Evolutionary conservation across 2,329 filamentous ascomycete species (phyloP).

Genomic region (Botrytis fabae): DNA sequence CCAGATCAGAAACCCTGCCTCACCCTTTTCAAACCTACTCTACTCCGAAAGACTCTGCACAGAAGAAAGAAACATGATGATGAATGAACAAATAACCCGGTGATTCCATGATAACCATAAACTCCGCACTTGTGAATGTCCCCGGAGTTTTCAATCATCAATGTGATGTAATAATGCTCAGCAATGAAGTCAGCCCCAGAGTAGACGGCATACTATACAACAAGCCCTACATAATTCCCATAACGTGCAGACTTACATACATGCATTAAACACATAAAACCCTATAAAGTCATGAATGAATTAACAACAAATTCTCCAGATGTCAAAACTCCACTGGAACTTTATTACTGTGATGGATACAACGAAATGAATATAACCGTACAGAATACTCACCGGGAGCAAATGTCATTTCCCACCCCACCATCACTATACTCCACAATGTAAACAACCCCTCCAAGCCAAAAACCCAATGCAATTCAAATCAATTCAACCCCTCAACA

Average conservation of each 20-base stretch:
- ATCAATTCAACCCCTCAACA: neutral
- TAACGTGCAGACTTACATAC: neutral
- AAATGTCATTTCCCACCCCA: neutral
- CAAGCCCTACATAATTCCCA: too few species aligned
- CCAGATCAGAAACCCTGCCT: neutral
- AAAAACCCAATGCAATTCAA: neutral
- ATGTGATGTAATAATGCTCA: neutral
- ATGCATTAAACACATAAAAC: neutral
- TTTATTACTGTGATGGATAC: neutral
- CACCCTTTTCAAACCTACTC: neutral
- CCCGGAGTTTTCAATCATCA: neutral
- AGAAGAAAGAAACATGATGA: neutral
- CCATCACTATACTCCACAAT: neutral
- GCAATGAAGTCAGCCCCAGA: neutral
- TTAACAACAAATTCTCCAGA: neutral
- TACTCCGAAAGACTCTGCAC: neutral
- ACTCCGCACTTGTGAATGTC: neutral
- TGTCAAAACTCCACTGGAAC: neutral
- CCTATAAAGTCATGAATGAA: neutral
- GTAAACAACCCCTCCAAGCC: neutral
- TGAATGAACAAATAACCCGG: neutral
- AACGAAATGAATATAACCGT: neutral
- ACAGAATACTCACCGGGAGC: neutral
- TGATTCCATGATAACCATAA: too few species aligned
- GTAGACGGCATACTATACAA: neutral